phyloP scores from a whole-genome alignment of 1,284 basidiomycete species.

The Irpex sp. region DNA sequence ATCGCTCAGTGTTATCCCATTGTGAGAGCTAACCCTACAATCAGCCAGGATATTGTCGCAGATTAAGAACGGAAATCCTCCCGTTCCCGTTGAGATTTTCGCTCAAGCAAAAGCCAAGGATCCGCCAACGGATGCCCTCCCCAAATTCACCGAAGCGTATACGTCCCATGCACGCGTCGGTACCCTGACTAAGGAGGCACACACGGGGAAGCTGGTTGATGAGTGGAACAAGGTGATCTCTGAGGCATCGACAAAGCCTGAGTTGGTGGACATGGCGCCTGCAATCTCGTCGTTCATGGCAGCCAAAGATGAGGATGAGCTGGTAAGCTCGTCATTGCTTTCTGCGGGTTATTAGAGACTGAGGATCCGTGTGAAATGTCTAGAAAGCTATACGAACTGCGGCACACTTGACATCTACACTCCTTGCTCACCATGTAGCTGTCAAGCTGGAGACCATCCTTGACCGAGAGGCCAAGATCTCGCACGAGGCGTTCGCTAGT shows the following conservation, averaged over 20 bases:
- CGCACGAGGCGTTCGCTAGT: conserved; percentile 82
- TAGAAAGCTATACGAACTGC: conserved; percentile 80
- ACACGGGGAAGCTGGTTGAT: conserved; percentile 73
- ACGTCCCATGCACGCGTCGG: conserved; percentile 60
- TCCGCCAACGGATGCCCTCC: conserved; percentile 61
- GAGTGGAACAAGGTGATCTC: conserved; percentile 73
- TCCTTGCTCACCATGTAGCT: conserved; percentile 85
- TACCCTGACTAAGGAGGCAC: conserved; percentile 72
- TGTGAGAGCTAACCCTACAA: background rate
- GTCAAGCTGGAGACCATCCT: conserved; percentile 88
- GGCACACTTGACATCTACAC: conserved; percentile 78
- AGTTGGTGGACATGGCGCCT: conserved; percentile 75
- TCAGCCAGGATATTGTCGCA: conserved; percentile 75
- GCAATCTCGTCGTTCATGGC: conserved; percentile 80
- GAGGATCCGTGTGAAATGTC: background rate
- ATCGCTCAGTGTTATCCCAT: background rate
- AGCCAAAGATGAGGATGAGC: conserved; percentile 88
- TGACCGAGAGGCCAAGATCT: conserved; percentile 87
- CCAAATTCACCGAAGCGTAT: conserved; percentile 59
- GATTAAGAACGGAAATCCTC: conserved; percentile 50
- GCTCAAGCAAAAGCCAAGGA: conserved; percentile 76
- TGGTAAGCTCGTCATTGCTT: conserved; percentile 48
- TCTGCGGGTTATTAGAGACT: background rate
- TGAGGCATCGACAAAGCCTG: conserved; percentile 55
- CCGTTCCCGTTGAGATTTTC: conserved; percentile 62